phyloP scores from a whole-genome alignment of 2,329 filamentous ascomycete species.

The Cladophialophora chaetospira region DNA sequence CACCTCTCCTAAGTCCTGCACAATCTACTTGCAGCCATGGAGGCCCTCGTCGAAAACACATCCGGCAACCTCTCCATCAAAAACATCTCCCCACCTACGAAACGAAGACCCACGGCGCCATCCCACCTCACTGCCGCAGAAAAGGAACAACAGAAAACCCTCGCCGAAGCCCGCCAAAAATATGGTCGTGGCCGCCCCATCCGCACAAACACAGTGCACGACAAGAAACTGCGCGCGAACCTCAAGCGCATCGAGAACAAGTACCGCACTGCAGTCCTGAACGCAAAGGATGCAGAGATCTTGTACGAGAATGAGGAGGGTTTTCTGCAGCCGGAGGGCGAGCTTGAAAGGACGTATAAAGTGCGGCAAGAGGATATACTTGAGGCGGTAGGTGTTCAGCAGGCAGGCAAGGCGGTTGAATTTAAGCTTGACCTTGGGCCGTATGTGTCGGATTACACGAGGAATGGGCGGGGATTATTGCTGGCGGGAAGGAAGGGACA shows the following conservation, averaged over 20 bases:
- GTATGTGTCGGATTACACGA: slow-evolving; percentile 84
- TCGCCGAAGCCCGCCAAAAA: slow-evolving; percentile 63
- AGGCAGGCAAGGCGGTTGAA: slow-evolving; percentile 91
- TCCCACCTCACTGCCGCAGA: slow-evolving; percentile 34
- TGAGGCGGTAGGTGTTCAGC: slow-evolving; percentile 73
- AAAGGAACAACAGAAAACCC: slow-evolving; percentile 43
- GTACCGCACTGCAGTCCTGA: slow-evolving; percentile 76
- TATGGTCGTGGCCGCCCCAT: slow-evolving; percentile 86
- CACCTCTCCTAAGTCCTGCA: not conserved
- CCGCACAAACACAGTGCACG: slow-evolving; percentile 70
- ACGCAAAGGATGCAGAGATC: slow-evolving; percentile 94
- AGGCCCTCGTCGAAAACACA: slow-evolving; percentile 32
- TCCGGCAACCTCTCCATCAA: slow-evolving; percentile 33
- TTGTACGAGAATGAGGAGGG: slow-evolving; percentile 83
- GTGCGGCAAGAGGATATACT: slow-evolving; percentile 86
- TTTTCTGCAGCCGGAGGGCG: slow-evolving; percentile 83
- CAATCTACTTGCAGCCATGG: slow-evolving; percentile 20
- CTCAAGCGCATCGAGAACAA: slow-evolving; percentile 77
- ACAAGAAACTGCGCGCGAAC: slow-evolving; percentile 86
- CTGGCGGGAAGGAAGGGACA: slow-evolving; percentile 90
- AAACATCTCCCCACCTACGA: slow-evolving; percentile 31
- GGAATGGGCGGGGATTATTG: slow-evolving; percentile 83
- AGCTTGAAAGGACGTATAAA: slow-evolving; percentile 89
- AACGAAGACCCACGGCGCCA: slow-evolving; percentile 28
- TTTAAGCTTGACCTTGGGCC: slow-evolving; percentile 82